Evolutionary conservation across 179 eudicot species (phyloP).

Genomic region (Drosera spatulata): DNA sequence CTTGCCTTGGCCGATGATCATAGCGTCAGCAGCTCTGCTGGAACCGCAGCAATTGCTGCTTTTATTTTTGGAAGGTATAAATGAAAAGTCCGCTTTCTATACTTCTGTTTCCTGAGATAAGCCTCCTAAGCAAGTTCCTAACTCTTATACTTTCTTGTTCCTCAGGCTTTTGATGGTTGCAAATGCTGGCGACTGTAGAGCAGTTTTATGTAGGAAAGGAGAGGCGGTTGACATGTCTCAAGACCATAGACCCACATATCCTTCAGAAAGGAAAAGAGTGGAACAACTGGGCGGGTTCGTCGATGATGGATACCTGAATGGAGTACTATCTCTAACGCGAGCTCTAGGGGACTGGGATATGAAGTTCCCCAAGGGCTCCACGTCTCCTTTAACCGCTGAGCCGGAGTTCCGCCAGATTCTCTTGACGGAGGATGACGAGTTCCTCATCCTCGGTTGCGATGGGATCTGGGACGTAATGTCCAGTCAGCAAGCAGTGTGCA

Average conservation of each 20-base stretch:
- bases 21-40: slow-evolving; percentile 48
- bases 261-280: slow-evolving; percentile 43
- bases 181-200: slow-evolving; percentile 85
- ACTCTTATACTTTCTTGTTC: background rate
- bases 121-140: background rate
- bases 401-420: slow-evolving; percentile 50
- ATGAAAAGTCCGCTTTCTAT: background rate
- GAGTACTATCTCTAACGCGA: slow-evolving; percentile 63
- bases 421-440: slow-evolving; percentile 76
- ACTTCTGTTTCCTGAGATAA: background rate
- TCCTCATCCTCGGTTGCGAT: slow-evolving; percentile 80
- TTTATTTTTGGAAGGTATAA: slow-evolving; percentile 64
- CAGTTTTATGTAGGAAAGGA: slow-evolving; percentile 78
- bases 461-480: slow-evolving; percentile 87
- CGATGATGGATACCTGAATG: slow-evolving; percentile 78
- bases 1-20: slow-evolving; percentile 59
- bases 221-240: slow-evolving; percentile 75
- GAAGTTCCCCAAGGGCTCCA: slow-evolving; percentile 50
- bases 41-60: slow-evolving; percentile 77
- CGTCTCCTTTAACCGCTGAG: slow-evolving; percentile 70
- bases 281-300: slow-evolving; percentile 60
- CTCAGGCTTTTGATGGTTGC: slow-evolving; percentile 75
- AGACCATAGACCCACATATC: slow-evolving; percentile 64
- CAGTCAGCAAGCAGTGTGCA: slow-evolving; percentile 70
- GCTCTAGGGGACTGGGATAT: slow-evolving; percentile 92